Percentiles rank a stretch among this genome's conserved stretches.
Conservation (phyloP, 441 rosid genomes). For the Pelargonium citronellum region DNA sequence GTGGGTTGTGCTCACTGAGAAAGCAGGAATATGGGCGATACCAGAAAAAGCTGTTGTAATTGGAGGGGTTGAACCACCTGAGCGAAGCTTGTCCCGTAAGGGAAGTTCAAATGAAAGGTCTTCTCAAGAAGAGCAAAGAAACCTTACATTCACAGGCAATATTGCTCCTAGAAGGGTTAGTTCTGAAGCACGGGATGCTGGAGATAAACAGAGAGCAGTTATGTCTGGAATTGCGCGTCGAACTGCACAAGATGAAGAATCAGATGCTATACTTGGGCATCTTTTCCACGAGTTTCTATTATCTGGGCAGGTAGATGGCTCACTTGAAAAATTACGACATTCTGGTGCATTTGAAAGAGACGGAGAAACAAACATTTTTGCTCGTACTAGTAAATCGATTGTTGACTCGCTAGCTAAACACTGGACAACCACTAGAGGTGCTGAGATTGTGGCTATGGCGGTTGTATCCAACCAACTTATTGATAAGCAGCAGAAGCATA, state of each 20-base stretch:
- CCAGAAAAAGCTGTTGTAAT: conserved; percentile 77
- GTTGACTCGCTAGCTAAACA: conserved; percentile 95
- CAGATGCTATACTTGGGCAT: conserved; percentile 78
- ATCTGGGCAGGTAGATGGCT: conserved; percentile 62
- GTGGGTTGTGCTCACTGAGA: conserved; percentile 88
- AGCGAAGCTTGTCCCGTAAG: conserved; percentile 83
- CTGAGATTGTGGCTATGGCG: conserved; percentile 77
- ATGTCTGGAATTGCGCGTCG: conserved; percentile 49
- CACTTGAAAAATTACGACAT: conserved; percentile 57
- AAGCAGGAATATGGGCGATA: conserved; percentile 96
- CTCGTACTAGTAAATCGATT: conserved; percentile 74
- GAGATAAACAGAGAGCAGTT: conserved; percentile 51
- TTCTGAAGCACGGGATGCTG: conserved; percentile 56
- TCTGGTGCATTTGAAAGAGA: conserved; percentile 91
- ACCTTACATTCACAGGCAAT: conserved; percentile 35
- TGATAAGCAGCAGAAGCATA: conserved; percentile 91
- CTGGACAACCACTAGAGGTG: conserved; percentile 98
- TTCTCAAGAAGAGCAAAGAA: conserved; percentile 55
- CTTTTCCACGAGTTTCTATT: conserved; percentile 68
- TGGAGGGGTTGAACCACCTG: conserved; percentile 95
- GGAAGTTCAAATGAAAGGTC: conserved; percentile 82
- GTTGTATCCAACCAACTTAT: conserved; percentile 63
- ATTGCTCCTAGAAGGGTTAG: conserved; percentile 57
- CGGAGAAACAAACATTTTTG: conserved; percentile 78
- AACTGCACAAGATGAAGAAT: conserved; percentile 79